A percentile compares a stretch with the other conserved stretches of the same genome.
Conservation (phyloP, 495 filamentous ascomycete genomes). For the Clavariopsis aquatica region DNA sequence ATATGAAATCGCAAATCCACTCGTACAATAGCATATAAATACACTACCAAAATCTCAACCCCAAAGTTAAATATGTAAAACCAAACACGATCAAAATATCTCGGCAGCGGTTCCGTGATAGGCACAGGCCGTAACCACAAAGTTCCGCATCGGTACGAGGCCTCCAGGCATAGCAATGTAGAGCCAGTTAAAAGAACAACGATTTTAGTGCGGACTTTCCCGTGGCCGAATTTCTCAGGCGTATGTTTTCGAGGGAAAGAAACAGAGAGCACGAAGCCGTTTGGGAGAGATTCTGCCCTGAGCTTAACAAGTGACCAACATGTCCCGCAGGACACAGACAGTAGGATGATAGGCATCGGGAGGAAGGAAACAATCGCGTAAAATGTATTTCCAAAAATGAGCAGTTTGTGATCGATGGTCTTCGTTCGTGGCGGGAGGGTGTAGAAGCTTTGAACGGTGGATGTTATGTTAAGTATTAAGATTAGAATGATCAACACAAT, state of each 20-base stretch:
- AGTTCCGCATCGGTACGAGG: slow-evolving; percentile 64
- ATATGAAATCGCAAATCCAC: slow-evolving; percentile 45
- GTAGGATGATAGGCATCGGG: slow-evolving; percentile 63
- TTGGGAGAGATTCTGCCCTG: slow-evolving; percentile 41
- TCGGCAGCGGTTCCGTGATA: slow-evolving; percentile 55
- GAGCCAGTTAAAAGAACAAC: slow-evolving; percentile 59
- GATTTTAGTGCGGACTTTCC: slow-evolving; percentile 65
- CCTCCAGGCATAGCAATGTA: slow-evolving; percentile 65
- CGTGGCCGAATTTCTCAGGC: slow-evolving; percentile 71
- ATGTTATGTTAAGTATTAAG: slow-evolving; percentile 69
- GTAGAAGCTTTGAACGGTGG: slow-evolving; percentile 65
- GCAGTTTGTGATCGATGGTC: slow-evolving; percentile 60
- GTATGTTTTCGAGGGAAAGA: slow-evolving; percentile 45
- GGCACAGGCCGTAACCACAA: slow-evolving; percentile 58
- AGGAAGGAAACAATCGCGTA: slow-evolving; percentile 72
- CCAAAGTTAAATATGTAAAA: slow-evolving; percentile 52
- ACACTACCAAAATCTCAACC: slow-evolving; percentile 44
- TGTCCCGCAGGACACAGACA: slow-evolving; percentile 39
- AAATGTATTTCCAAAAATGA: slow-evolving; percentile 67
- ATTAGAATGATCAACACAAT: slow-evolving; percentile 64
- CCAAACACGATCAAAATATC: slow-evolving; percentile 66
- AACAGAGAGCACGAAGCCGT: no score
- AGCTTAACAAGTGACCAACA: slow-evolving; percentile 27
- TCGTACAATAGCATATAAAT: slow-evolving; percentile 40
- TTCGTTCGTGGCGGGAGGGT: slow-evolving; percentile 57